Conservation (phyloP, 1,284 basidiomycete genomes). For the Rhodotorula sp. region DNA sequence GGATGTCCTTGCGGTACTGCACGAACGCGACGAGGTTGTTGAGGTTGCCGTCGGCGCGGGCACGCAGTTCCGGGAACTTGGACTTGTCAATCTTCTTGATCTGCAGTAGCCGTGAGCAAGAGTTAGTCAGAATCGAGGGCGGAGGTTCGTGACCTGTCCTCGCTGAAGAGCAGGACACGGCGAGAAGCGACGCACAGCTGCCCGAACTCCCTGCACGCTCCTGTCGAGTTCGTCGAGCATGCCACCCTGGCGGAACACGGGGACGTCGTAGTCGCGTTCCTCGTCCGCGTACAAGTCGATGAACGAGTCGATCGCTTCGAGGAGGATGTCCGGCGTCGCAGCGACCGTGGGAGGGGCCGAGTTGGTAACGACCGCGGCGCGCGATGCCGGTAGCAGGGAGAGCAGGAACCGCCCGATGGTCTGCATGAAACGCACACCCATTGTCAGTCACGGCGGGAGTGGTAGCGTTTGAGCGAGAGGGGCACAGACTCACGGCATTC, state of each 20-base stretch:
- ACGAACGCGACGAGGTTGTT: slow-evolving; percentile 89
- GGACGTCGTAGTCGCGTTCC: slow-evolving; percentile 71
- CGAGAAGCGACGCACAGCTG: slow-evolving; percentile 56
- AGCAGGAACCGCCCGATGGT: slow-evolving; percentile 68
- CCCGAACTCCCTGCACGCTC: slow-evolving; percentile 61
- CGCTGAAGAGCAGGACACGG: background rate
- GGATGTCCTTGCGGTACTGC: slow-evolving; percentile 69
- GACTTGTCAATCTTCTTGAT: slow-evolving; percentile 56
- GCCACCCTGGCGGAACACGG: slow-evolving; percentile 65
- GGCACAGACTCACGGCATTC: background rate
- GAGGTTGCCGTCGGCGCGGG: slow-evolving; percentile 54
- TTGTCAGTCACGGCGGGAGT: background rate
- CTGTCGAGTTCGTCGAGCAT: slow-evolving; percentile 59
- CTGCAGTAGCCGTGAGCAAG: slow-evolving; percentile 37
- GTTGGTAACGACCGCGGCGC: slow-evolving; percentile 34
- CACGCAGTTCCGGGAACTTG: slow-evolving; percentile 52
- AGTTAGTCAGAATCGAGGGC: background rate
- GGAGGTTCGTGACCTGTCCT: too few relatives aligned
- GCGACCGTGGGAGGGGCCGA: slow-evolving; percentile 42
- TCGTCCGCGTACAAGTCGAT: slow-evolving; percentile 97
- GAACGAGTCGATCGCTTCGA: slow-evolving; percentile 79
- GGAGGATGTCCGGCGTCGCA: slow-evolving; percentile 65
- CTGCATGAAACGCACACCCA: slow-evolving; percentile 49
- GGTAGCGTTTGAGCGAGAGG: background rate
- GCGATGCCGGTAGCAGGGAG: slow-evolving; percentile 53